Conservation (phyloP, 176 grass and related monocot genomes). For the Triticum timopheevii region DNA sequence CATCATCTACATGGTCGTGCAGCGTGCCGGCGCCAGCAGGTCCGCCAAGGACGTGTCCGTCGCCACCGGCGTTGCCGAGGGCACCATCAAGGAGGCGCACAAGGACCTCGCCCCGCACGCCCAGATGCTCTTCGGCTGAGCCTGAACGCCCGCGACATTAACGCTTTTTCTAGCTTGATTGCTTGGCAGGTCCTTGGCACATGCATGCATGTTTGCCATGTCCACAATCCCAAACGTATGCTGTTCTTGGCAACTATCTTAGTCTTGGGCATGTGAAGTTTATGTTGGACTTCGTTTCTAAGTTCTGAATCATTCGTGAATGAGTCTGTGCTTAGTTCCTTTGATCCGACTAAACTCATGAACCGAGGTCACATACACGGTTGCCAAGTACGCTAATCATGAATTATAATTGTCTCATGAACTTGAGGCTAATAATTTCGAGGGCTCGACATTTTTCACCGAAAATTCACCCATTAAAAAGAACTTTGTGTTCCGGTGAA, state of each 20-base stretch:
- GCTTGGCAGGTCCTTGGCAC: not conserved
- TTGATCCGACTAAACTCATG: too few species aligned
- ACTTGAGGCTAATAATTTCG: too few species aligned
- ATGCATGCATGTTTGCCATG: not conserved
- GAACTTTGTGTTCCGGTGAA: too few species aligned
- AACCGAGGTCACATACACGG: too few species aligned
- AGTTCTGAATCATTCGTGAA: not conserved
- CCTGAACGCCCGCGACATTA: not conserved
- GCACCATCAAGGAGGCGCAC: conserved; percentile 40
- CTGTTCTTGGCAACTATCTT: conserved; percentile 10
- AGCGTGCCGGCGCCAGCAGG: conserved; percentile 3
- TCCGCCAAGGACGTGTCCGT: conserved; percentile 33
- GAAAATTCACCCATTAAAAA: too few species aligned
- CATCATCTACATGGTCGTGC: conserved; percentile 43
- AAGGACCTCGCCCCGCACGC: conserved; percentile 38
- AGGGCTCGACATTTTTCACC: too few species aligned
- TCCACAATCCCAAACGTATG: not conserved
- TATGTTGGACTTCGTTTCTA: conserved; percentile 8
- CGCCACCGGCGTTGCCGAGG: conserved; percentile 47
- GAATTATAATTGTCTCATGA: too few species aligned
- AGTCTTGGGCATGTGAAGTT: not conserved
- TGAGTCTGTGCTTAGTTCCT: too few species aligned
- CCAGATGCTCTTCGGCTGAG: conserved; percentile 28
- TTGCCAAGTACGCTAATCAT: too few species aligned
- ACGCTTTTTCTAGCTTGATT: not conserved